Evolutionary conservation across 2,329 filamentous ascomycete species (phyloP).

Genomic region (Diaporthe eres): DNA sequence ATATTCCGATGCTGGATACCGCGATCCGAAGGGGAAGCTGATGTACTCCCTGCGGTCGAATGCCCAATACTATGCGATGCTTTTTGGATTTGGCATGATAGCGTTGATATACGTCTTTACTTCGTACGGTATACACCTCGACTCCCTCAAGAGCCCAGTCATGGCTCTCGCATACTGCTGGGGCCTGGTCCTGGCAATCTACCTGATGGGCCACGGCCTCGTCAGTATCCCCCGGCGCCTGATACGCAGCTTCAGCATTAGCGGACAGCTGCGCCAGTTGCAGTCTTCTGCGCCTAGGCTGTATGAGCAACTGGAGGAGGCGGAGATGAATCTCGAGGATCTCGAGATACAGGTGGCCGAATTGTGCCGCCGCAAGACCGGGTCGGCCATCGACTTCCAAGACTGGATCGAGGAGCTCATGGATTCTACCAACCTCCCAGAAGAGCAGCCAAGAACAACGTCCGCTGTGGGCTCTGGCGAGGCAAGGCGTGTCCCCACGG

Average conservation of each 20-base stretch:
- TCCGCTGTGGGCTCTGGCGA: conserved; percentile 59
- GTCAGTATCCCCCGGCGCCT: conserved; percentile 90
- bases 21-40: conserved; percentile 84
- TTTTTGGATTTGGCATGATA: conserved; percentile 77
- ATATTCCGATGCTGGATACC: conserved; percentile 94
- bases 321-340: conserved; percentile 83
- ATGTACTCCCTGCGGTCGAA: conserved; percentile 90
- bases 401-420: conserved; percentile 97
- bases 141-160: conserved; percentile 83
- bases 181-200: conserved; percentile 92
- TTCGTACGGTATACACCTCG: conserved; percentile 79
- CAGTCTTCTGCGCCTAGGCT: conserved; percentile 84
- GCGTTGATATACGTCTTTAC: conserved; percentile 88
- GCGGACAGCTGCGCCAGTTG: conserved; percentile 79
- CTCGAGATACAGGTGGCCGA: conserved; percentile 86
- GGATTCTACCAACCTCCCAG: conserved; percentile 80
- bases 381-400: conserved; percentile 80
- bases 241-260: conserved; percentile 84
- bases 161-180: conserved; percentile 97
- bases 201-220: conserved; percentile 96
- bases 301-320: conserved; percentile 90
- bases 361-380: conserved; percentile 84
- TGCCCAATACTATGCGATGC: conserved; percentile 87
- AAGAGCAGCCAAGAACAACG: conserved; percentile 65
- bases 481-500: conserved; percentile 73